Conservation (phyloP, 768 basidiomycete genomes). For the Suillus clintonianus region DNA sequence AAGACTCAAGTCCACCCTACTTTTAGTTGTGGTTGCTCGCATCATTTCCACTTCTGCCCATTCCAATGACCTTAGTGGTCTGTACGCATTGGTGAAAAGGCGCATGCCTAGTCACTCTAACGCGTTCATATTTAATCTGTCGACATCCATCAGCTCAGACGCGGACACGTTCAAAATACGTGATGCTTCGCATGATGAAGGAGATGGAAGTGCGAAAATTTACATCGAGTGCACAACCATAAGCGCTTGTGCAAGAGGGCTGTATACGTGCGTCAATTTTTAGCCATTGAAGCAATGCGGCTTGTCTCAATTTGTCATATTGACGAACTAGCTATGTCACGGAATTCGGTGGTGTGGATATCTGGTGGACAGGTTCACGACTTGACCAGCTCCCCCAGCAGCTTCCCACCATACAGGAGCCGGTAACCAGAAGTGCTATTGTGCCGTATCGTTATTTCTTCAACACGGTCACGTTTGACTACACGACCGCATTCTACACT, state of each 20-base stretch:
- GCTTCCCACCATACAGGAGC: conserved; percentile 32
- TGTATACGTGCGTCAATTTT: conserved; percentile 35
- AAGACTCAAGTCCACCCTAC: background rate
- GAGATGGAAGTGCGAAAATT: conserved; percentile 17
- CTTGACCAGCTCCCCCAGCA: conserved; percentile 30
- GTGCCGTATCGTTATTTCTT: conserved; percentile 44
- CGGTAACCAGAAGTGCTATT: conserved; percentile 33
- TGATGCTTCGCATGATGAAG: conserved; percentile 18
- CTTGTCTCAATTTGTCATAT: background rate
- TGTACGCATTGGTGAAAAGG: conserved; percentile 35
- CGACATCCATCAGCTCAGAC: conserved; percentile 15
- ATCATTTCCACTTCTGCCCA: background rate
- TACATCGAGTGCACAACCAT: conserved; percentile 36
- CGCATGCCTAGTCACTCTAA: conserved; percentile 35
- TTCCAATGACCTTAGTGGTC: conserved; percentile 26
- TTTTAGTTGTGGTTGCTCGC: background rate
- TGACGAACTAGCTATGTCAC: conserved; percentile 33
- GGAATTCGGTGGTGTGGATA: conserved; percentile 38
- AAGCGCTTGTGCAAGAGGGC: conserved; percentile 39
- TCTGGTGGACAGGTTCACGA: conserved; percentile 47
- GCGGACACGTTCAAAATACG: conserved; percentile 36
- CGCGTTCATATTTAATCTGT: conserved; percentile 33
- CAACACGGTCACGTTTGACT: conserved; percentile 45
- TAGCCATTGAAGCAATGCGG: background rate
- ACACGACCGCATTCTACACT: conserved; percentile 42